Evolutionary conservation across 2,329 filamentous ascomycete species (phyloP), one percentile per base, ranked within the genome.

Genomic region (Trichoderma brevicompactum): DNA sequence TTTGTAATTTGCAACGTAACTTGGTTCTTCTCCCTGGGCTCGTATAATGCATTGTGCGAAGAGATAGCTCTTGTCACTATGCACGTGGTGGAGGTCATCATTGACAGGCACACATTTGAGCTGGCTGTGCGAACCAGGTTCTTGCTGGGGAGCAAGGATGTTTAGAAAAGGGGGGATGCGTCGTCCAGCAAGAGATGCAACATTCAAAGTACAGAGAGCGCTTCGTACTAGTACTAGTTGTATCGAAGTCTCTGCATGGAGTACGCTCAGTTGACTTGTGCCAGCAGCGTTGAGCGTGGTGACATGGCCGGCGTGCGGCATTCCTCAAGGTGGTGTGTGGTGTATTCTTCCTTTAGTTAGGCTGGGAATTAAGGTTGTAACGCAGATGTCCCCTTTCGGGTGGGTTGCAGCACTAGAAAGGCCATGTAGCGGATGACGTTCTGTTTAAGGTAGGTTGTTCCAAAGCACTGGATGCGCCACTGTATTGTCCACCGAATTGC

Each of bases 351-450:
- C 23, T 12, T 43, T 55, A 55, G 38, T n/a, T 19, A 13, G 19
- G 17, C 34, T 49, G 28, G 44, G 43, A 60, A 60, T 28, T 15
- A 49, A 60, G 32, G 17, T 49, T 60, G 34, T 28, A 60, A 38
- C 56, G 32, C 44, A 13, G 19, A 55, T 12, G 34, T 40, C 52
- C 19, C 6, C 52, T 41, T 55, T 28, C 15, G 19, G 52, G 38
- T 32, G 52, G 52, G 38, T 55, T 55, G 19, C 38, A 40, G 36
- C 15, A 3, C 19, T 28, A 8, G 5, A 7, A 17, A 12, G 13
- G 23, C 13, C 48, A 34, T 34, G 36, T 8, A 41, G 52, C 36
- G 52, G 52, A 28, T 55, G 38, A 43, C 19, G 38, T 41, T 55
- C 36, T 19, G 23, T 23, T 17, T n/a, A 44, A 2, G 8, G 19